Conservation (phyloP, 2,329 filamentous ascomycete species). For the Penicillium capsulatum region DNA sequence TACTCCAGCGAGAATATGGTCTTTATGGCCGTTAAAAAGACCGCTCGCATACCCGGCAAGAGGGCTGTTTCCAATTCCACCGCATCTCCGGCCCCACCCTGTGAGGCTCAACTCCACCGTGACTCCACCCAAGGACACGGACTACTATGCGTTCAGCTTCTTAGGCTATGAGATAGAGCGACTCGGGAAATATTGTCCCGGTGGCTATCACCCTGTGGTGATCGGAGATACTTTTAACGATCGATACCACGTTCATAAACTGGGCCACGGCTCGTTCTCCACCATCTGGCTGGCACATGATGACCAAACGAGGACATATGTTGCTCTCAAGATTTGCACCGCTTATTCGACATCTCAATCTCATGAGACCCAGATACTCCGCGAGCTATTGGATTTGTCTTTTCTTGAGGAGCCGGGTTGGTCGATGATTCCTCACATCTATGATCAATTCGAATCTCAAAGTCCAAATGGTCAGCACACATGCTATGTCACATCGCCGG, state of each 20-base stretch:
- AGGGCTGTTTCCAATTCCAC: too few relatives aligned
- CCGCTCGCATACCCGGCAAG: too few relatives aligned
- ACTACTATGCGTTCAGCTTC: too few relatives aligned
- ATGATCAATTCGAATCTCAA: neutral
- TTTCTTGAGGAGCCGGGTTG: conserved; percentile 1
- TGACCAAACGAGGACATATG: conserved; percentile 16
- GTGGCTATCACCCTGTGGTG: conserved; percentile 28
- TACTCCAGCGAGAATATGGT: too few relatives aligned
- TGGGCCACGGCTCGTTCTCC: conserved; percentile 39
- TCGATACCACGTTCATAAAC: conserved; percentile 39
- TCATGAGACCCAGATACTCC: neutral
- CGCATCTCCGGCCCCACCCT: too few relatives aligned
- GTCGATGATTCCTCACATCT: neutral
- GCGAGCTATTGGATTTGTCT: neutral
- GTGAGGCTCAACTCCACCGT: too few relatives aligned
- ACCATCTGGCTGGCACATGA: conserved; percentile 30
- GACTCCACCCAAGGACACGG: too few relatives aligned
- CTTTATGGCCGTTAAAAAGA: too few relatives aligned
- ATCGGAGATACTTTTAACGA: conserved; percentile 26
- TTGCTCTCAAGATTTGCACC: conserved; percentile 26
- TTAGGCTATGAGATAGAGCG: conserved; percentile 5
- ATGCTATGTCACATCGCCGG: conserved; percentile 1
- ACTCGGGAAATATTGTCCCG: conserved; percentile 21
- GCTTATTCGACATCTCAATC: conserved; percentile 9
- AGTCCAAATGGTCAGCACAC: neutral